Base-by-base conservation (phyloP, 805 yeast species). In the Starmerella riodocensis region DNA sequence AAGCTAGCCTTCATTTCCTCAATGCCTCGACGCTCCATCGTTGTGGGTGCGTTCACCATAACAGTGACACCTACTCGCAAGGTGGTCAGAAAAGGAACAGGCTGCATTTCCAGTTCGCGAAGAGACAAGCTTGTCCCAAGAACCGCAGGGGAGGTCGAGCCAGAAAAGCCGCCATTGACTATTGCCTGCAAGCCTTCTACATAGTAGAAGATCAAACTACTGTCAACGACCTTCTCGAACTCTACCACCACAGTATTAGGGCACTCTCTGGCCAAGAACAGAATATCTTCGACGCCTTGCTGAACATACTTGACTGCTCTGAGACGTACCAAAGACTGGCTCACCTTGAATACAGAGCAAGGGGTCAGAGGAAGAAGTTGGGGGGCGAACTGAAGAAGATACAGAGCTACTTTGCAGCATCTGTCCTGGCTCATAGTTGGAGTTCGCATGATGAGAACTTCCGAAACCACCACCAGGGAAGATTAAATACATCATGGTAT, bases 131-230 rank as follows among this genome's bases (percentile, higher is more conserved):
- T n/a, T n/a, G n/a, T n/a, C n/a, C n/a, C n/a, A n/a, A n/a, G n/a
- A n/a, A n/a, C n/a, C n/a, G n/a, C n/a, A n/a, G n/a, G n/a, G n/a
- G n/a, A n/a, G n/a, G n/a, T n/a, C n/a, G n/a, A n/a, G n/a, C n/a
- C n/a, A n/a, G n/a, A n/a, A n/a, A n/a, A n/a, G n/a, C 26, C 26
- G 12, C 8, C 12, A 24, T 12, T 12, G 26, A 24, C 12, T 12
- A 24, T 9, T 24, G 12, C 14, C 17, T 13, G 9, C 31, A 43
- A 37, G 16, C 41, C 34, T 1, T 29, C 24, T 8, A 12, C 23
- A 24, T 42, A 23, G 21, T 38, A 45, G 21, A 39, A 45, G 1
- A 39, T 26, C 8, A 46, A 32, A 22, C 37, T 43, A 19, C 35
- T 14, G 16, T 45, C 49, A 7, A 18, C 20, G 3, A 17, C 9